phyloP scores from a whole-genome alignment of 2,329 filamentous ascomycete species.

The Didymella pomorum region DNA sequence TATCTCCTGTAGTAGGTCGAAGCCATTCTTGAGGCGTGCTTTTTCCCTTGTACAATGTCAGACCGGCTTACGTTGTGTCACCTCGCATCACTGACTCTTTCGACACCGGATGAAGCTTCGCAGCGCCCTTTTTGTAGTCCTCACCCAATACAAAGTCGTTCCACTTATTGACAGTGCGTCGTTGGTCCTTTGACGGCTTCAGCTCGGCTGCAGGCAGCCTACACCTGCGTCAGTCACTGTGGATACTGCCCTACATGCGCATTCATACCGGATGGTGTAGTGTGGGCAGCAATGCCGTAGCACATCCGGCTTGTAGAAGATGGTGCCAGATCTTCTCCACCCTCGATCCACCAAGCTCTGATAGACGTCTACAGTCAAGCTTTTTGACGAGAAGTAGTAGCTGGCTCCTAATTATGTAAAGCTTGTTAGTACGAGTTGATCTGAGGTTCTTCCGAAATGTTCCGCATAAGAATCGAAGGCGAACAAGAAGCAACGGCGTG shows the following conservation, averaged over 20 bases:
- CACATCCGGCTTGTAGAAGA: slow-evolving; percentile 82
- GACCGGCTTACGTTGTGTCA: background rate
- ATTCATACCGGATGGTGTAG: slow-evolving; percentile 73
- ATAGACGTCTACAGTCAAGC: slow-evolving; percentile 72
- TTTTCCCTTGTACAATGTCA: slow-evolving; percentile 57
- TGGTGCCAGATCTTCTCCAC: slow-evolving; percentile 70
- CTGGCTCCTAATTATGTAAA: slow-evolving; percentile 67
- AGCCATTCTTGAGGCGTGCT: slow-evolving; percentile 70
- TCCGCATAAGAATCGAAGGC: slow-evolving; percentile 13
- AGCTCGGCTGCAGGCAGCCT: slow-evolving; percentile 72
- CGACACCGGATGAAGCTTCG: slow-evolving; percentile 70
- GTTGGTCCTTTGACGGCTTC: slow-evolving; percentile 73
- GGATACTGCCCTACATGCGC: background rate
- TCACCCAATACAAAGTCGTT: slow-evolving; percentile 75
- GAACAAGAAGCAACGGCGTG: slow-evolving; percentile 10
- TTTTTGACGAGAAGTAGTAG: slow-evolving; percentile 72
- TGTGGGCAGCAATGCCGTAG: slow-evolving; percentile 88
- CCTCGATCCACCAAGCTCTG: slow-evolving; percentile 76
- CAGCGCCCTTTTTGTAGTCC: slow-evolving; percentile 69
- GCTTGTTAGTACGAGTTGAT: slow-evolving; percentile 26
- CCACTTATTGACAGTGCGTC: slow-evolving; percentile 79
- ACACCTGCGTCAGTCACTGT: slow-evolving; percentile 20
- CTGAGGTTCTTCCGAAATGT: slow-evolving; percentile 19
- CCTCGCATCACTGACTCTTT: slow-evolving; percentile 59
- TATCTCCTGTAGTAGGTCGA: slow-evolving; percentile 71